Percentiles rank a stretch among this genome's conserved stretches.
These are phyloP conservation scores for Lyophyllum decastes DNA, from an alignment of 768 basidiomycete species.

Conservation along the genomic window DNA sequence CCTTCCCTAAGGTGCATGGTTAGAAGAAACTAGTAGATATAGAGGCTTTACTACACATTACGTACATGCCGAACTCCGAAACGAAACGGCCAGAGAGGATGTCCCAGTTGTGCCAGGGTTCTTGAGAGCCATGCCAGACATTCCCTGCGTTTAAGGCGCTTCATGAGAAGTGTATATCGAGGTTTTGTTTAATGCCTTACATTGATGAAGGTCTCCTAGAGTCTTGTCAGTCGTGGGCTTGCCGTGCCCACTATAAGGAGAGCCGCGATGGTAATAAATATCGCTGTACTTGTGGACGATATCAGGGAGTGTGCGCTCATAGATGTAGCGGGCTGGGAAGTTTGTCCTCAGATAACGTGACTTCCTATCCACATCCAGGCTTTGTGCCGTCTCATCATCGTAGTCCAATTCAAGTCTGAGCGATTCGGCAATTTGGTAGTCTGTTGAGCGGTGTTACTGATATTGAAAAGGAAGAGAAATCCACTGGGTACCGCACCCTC, in stretches of 20 bases:
- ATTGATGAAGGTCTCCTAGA: slow-evolving; percentile 91
- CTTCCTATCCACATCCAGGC: slow-evolving; percentile 27
- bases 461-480: neutral
- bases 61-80: slow-evolving; percentile 91
- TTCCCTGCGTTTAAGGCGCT: slow-evolving; percentile 54
- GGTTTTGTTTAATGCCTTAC: slow-evolving; percentile 37
- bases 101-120: slow-evolving; percentile 95
- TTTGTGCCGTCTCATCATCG: slow-evolving; percentile 65
- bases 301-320: slow-evolving; percentile 81
- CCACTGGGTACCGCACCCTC: slow-evolving; percentile 46
- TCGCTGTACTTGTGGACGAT: slow-evolving; percentile 66
- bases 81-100: slow-evolving; percentile 88
- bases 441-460: slow-evolving; percentile 32
- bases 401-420: slow-evolving; percentile 81
- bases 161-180: neutral
- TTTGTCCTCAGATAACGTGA: slow-evolving; percentile 70
- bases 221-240: slow-evolving; percentile 70
- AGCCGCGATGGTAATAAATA: slow-evolving; percentile 81
- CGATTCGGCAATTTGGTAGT: slow-evolving; percentile 88
- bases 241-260: slow-evolving; percentile 85
- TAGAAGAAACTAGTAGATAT: neutral
- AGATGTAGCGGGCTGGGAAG: slow-evolving; percentile 90
- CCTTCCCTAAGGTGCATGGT: slow-evolving; percentile 61
- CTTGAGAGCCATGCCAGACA: slow-evolving; percentile 93
- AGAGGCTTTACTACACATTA: neutral